Evolutionary conservation across 352 stramenopile species (phyloP), one percentile per base, ranked within the genome.

Genomic region (Saprolegnia diclina): DNA sequence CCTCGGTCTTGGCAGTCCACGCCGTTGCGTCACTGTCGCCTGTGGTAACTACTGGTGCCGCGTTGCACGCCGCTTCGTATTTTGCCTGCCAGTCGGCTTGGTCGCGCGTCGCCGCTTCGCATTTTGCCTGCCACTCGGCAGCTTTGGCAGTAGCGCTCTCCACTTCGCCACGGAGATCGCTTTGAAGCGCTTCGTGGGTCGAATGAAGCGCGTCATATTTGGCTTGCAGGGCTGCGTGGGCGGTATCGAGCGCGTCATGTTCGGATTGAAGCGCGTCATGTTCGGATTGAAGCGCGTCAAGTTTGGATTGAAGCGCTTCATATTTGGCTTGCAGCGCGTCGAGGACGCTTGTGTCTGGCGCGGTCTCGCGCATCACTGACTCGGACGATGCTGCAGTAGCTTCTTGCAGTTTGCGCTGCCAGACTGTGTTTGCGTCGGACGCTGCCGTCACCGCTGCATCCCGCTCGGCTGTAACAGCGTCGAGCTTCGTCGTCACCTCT

Each of bases 381-480:
- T 35, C 29, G 29, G 29, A 35, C 29, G 29, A 16, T 48, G 29
- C 35, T 18, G 14, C n/a, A 18, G 29, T 63, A 4, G 42, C 42
- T 48, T 45, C 55, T n/a, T 48, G 11, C 1, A 63, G 5, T 18
- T 63, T 45, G 11, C 9, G 29, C n/a, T 63, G 11, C 55, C 1
- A 63, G 7, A 5, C 29, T 45, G 35, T 9, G 32, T 45, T 29
- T 7, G 26, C 35, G 1, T 19, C 16, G 14, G 35, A 26, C 14
- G 35, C 16, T n/a, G 29, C 55, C 16, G 29, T 18, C 40, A 29
- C 35, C 13, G 35, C 18, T 37, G 38, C 55, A 71, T 81, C 79
- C 14, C 83, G 35, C 22, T 75, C 73, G 0, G 35, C 64, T 6
- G 32, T 24, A 9, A 38, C 35, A 24, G 52, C 35, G n/a, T 66